A percentile compares a stretch with the other conserved stretches of the same genome.
Conservation (phyloP, 768 basidiomycete genomes). For the Botryobasidium botryosum region DNA sequence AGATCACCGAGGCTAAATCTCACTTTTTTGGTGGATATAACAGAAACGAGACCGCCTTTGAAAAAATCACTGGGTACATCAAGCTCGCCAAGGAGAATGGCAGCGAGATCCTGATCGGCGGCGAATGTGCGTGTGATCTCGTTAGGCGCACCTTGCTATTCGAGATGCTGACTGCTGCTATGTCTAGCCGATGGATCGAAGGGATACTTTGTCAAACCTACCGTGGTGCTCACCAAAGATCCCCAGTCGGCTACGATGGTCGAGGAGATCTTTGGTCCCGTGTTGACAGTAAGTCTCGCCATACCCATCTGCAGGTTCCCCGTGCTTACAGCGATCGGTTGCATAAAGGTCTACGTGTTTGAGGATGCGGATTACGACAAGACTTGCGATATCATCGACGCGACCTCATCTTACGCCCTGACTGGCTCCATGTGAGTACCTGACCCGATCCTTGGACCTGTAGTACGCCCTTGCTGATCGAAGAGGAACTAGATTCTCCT, state of each 20-base stretch:
- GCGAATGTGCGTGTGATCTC: constrained; percentile 47
- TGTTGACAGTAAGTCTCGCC: constrained; percentile 50
- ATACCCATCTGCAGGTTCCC: neutral
- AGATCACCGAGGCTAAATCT: neutral
- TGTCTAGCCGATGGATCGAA: constrained; percentile 63
- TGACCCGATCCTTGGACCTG: neutral
- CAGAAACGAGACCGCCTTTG: constrained; percentile 74
- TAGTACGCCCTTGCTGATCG: neutral
- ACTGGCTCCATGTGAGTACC: constrained; percentile 79
- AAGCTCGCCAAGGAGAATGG: constrained; percentile 74
- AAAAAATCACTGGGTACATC: constrained; percentile 71
- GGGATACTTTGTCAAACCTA: constrained; percentile 89
- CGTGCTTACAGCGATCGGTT: neutral
- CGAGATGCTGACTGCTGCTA: neutral
- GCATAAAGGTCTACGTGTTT: constrained; percentile 60
- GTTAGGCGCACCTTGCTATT: neutral
- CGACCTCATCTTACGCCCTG: constrained; percentile 72
- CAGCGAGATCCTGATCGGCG: constrained; percentile 80
- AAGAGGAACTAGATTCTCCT: constrained; percentile 43
- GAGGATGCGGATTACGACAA: constrained; percentile 75
- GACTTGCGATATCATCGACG: constrained; percentile 74
- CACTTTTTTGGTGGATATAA: neutral
- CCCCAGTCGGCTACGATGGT: constrained; percentile 77
- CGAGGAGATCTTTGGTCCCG: constrained; percentile 96
- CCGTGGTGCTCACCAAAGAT: constrained; percentile 83